Percentiles rank a stretch among this genome's conserved stretches.
Evolutionary conservation across 164 flowering plant species (phyloP).

Genomic region (Hamamelis virginiana): DNA sequence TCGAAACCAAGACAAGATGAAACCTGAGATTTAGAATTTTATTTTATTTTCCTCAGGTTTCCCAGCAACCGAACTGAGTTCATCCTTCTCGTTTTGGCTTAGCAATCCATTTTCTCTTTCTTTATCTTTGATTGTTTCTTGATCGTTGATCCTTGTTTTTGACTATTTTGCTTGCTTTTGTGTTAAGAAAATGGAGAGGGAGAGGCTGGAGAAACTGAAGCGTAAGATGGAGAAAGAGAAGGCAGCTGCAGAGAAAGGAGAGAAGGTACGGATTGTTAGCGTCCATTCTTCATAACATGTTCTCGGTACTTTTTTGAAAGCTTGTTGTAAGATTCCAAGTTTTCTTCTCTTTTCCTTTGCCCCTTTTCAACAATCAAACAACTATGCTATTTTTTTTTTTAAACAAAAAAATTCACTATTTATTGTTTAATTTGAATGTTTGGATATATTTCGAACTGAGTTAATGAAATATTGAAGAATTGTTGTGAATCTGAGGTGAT

Average conservation of each 20-base stretch:
- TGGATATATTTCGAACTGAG: no score
- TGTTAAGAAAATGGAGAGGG: constrained; percentile 61
- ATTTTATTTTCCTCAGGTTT: background rate
- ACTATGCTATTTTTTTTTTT: no score
- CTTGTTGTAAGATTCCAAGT: no score
- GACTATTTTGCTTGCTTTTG: constrained; percentile 3
- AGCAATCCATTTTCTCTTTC: background rate
- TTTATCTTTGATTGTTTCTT: background rate
- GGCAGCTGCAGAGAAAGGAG: constrained; percentile 37
- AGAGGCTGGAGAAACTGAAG: constrained; percentile 50
- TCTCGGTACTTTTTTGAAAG: no score
- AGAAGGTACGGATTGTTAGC: constrained; percentile 16
- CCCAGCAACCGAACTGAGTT: background rate
- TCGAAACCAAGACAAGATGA: no score
- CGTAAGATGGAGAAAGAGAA: constrained; percentile 45
- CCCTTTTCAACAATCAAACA: no score
- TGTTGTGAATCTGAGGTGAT: no score
- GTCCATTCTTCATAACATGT: no score
- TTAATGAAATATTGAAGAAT: no score
- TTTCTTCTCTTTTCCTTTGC: no score
- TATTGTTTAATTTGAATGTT: no score
- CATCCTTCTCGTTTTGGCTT: background rate
- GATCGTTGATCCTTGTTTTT: background rate
- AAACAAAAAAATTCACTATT: no score
- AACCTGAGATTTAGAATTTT: background rate